phyloP scores from a whole-genome alignment of 2,329 filamentous ascomycete genomes.

The Pyrenophora seminiperda region DNA sequence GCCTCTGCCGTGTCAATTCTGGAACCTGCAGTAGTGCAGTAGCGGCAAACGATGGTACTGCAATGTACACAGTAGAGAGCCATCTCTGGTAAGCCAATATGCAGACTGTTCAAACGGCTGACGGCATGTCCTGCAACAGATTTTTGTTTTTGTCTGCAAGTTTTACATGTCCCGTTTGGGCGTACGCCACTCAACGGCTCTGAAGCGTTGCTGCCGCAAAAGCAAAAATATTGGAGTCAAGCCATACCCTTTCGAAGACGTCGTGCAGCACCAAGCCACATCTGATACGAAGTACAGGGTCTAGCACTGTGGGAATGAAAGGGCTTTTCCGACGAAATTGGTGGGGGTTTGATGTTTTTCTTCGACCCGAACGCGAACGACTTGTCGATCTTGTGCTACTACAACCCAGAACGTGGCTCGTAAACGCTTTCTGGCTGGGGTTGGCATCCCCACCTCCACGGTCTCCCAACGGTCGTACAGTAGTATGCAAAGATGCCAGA shows the following conservation, averaged over 20 bases:
- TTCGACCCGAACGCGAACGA: too few species aligned
- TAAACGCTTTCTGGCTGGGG: too few species aligned
- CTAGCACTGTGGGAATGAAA: slow-evolving; percentile 26
- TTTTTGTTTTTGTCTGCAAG: neutral
- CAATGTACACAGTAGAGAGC: too few species aligned
- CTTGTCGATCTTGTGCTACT: too few species aligned
- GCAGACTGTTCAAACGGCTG: slow-evolving; percentile 6
- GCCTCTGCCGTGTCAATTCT: too few species aligned
- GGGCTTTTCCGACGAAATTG: slow-evolving; percentile 14
- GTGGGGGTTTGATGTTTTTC: slow-evolving; percentile 3
- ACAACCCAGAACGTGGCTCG: too few species aligned
- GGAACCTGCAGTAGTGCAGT: too few species aligned
- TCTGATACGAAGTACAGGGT: slow-evolving; percentile 25
- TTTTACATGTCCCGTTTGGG: slow-evolving; percentile 2
- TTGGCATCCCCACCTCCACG: too few species aligned
- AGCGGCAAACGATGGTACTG: neutral
- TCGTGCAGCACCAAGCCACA: slow-evolving; percentile 30
- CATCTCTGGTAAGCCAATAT: neutral
- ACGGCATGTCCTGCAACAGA: neutral
- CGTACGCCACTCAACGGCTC: slow-evolving; percentile 8
- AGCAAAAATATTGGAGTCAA: slow-evolving; percentile 4
- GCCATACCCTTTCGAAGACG: slow-evolving; percentile 18
- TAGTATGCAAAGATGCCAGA: too few species aligned
- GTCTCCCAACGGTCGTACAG: too few species aligned
- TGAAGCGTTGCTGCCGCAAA: slow-evolving; percentile 1